Evolutionary conservation across 345 rosid species (phyloP), one percentile per base, ranked within the genome.

Genomic region (Xanthoceras sorbifolium): DNA sequence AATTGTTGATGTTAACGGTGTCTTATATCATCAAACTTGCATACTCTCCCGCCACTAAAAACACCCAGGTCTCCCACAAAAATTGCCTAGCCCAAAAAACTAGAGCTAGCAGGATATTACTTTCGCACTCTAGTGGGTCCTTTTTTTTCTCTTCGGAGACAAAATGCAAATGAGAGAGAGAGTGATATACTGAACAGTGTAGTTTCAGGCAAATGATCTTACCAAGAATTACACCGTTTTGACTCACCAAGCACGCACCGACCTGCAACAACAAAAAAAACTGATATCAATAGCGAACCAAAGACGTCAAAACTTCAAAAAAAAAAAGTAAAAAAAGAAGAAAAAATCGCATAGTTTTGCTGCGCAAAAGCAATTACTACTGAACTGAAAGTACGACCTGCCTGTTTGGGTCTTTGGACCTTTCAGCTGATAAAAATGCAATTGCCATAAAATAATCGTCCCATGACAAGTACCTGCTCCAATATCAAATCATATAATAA

Each of bases 391-490:
- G 2, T 15, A 76, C 70, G 83, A 95, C 99, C 97, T 93, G 98
- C 86, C 99, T 92, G 88, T 95, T 90, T 23, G 98, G 97, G 83
- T 94, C 98, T 81, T 94, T 94, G 73, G 98, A 94, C 73, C 98
- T 77, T 79, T 94, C 88, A 9, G 98, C 96, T 15, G 97, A 90
- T 10, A 94, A 70, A 76, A 94, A 89, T 17, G 97, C 98, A 79
- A 91, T 85, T 67, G 97, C 89, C 98, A 94, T 94, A 77, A 94
- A 94, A 80, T 94, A 94, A 87, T 95, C 99, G 78, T 95, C 99
- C 98, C 98, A 93, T 14, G 94, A 88, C 81, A 95, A 79, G 82
- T 90, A 92, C 64, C 99, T 95, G 86, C n/a, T 71, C 34, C 15
- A 18, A 40, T 78, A 61, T 57, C 42, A 71, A 68, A 28, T 11